A percentile compares a stretch with the other conserved stretches of the same genome.
These are phyloP conservation scores for Botrytis byssoidea DNA, from an alignment of 2,329 filamentous ascomycete genomes.

Conservation along the genomic window DNA sequence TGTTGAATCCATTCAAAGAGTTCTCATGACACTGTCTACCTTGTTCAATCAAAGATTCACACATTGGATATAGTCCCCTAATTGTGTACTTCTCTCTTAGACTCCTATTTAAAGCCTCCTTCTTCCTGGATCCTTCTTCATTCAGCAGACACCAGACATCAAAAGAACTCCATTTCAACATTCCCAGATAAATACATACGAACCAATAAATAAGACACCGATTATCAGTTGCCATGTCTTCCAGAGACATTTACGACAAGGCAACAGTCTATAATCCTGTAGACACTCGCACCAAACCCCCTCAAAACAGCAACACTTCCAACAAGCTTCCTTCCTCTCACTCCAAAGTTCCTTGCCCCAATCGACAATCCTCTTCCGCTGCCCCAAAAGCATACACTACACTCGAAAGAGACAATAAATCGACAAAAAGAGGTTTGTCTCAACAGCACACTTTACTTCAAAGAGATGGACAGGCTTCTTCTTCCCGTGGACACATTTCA, in stretches of 20 bases:
- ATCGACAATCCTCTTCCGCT: background rate
- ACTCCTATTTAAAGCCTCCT: background rate
- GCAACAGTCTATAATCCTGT: background rate
- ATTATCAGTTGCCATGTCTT: slow-evolving; percentile 3
- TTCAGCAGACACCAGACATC: background rate
- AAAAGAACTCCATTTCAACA: background rate
- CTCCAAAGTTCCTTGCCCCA: background rate
- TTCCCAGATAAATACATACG: background rate
- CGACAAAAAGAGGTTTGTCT: background rate
- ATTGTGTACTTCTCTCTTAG: no score
- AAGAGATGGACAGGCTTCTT: slow-evolving; percentile 6
- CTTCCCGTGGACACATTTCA: background rate
- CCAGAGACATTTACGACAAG: slow-evolving; percentile 13
- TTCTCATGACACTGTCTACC: background rate
- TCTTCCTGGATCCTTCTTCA: background rate
- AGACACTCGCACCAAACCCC: background rate
- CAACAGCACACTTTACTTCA: background rate
- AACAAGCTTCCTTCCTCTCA: background rate
- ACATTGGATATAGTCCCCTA: background rate
- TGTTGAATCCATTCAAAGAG: background rate
- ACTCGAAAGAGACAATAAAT: background rate
- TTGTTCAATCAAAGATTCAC: slow-evolving; percentile 1
- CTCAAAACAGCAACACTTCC: background rate
- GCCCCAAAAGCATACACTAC: background rate
- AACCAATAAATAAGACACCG: background rate